Base-by-base conservation (phyloP, 2,329 filamentous ascomycete genomes). In the Sphaceloma murrayae region DNA sequence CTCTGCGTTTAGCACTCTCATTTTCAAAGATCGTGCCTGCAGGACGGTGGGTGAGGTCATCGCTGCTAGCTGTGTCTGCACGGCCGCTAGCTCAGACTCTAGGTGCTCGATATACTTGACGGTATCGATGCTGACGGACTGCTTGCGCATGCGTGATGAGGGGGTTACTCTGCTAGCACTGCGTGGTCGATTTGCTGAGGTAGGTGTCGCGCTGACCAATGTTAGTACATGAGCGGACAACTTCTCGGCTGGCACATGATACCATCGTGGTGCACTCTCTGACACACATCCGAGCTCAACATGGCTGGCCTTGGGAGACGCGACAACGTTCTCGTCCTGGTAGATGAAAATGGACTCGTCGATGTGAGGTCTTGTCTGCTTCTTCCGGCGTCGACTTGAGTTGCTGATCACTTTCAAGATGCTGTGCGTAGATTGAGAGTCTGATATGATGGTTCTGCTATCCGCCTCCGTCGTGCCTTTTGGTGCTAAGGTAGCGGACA, bases 61-160 rank as follows among this genome's bases (percentile, higher is more conserved):
- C 11, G 62, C 57, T 16, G 63, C 60, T 26, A 65, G 51, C 45
- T 62, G 62, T 5, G 56, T 56, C 32, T 69, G 62, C 8, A 62
- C 58, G 11, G 63, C 56, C 13, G 62, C 61, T 17, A 72, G 54
- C 49, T 70, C 64, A 14, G 59, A 56, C 46, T 72, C 69, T 9
- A 72, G 62, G 52, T 70, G 67, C 39, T 70, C 67, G 48, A 72
- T 68, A 52, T 72, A 70, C 45, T 63, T 60, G 18, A 63, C 58
- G 7, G 62, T 60, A 47, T 68, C 66, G 43, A 60, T 62, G 48
- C 60, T 63, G 13, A 62, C 53, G n/a, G 58, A 60, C 38, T 58
- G 55, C 34, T 55, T 46, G 52, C 24, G 50, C 46, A 24, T 18
- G 26, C 43, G 33, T 13, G 26, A 31, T 29, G 42, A 48, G 34